Base-by-base conservation (phyloP, 164 flowering plant species). In the Akebia trifoliata region DNA sequence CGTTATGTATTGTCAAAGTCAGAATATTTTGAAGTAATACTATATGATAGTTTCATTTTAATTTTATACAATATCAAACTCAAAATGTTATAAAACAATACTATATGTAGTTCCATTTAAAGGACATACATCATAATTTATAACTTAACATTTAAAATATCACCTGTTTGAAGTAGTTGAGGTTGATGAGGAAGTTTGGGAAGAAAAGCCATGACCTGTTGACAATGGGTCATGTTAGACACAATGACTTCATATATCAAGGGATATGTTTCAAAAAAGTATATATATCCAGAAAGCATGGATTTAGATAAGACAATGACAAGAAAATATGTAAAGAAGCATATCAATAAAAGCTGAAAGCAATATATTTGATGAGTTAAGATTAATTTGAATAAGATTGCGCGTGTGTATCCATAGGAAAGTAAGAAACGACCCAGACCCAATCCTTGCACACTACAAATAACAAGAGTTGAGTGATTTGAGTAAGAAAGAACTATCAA, bases 151-250 rank as follows among this genome's bases (percentile, higher is more conserved):
- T 11, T 34, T 2, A 18, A 48, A 35, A 49, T n/a, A 54, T 54
- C 74, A 94, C 97, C 95, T 56, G 99, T 90, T 65, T 86, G 96
- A 59, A 90, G 91, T 47, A 90, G 79, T 57, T 82, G 96, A 18
- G 96, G 78, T 45, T 86, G 93, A 59, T 67, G 85, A 40, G 95
- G 96, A 64, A 94, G 82, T 67, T 85, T 86, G 21, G 85, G 77
- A 72, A 94, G 87, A 73, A 85, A 68, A 43, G 68, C 62, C 96
- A 90, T 85, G 46, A 94, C 76, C 96, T 94, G 83, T 14, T 60
- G 31, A 56, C 1, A 49, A 46, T 7, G 14, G 14, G n/a, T n/a
- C n/a, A n/a, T n/a, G n/a, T n/a, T n/a, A n/a, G n/a, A n/a, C n/a
- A n/a, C n/a, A n/a, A n/a, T n/a, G n/a, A n/a, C n/a, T n/a, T n/a